Percentiles rank a stretch among this genome's conserved stretches.
Conservation (phyloP, 2,329 filamentous ascomycete species). For the Chaetomiaceae sp. region DNA sequence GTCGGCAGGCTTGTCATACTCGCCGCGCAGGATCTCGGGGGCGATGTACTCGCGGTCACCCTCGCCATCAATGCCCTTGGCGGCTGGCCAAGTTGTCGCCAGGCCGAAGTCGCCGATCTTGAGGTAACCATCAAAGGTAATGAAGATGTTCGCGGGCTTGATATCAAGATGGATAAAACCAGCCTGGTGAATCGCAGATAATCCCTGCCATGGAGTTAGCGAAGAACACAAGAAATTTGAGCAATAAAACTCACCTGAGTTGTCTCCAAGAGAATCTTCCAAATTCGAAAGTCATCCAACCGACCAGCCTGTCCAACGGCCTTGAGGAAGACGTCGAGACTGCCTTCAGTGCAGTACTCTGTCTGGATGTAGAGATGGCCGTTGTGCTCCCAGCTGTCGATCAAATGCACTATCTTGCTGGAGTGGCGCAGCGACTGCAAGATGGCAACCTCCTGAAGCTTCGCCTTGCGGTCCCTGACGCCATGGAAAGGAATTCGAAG, state of each 20-base stretch:
- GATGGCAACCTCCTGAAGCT: constrained; percentile 78
- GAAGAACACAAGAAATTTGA: constrained; percentile 5
- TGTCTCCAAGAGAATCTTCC: constrained; percentile 92
- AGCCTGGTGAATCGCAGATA: constrained; percentile 84
- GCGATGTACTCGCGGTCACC: constrained; percentile 96
- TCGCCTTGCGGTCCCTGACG: constrained; percentile 71
- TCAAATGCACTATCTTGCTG: constrained; percentile 80
- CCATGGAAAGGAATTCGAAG: constrained; percentile 76
- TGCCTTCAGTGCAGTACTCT: constrained; percentile 93
- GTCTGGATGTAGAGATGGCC: constrained; percentile 93
- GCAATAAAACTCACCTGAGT: constrained; percentile 58
- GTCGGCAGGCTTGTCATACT: constrained; percentile 86
- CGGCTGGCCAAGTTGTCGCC: constrained; percentile 73
- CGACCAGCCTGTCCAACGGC: constrained; percentile 77
- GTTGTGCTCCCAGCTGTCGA: constrained; percentile 84
- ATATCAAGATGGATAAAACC: constrained; percentile 83
- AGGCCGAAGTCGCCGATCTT: constrained; percentile 87
- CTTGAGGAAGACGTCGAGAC: constrained; percentile 79
- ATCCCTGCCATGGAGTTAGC: constrained; percentile 51
- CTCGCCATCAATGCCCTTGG: constrained; percentile 76
- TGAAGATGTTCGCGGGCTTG: constrained; percentile 80
- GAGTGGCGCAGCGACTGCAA: constrained; percentile 71
- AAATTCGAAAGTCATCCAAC: constrained; percentile 95
- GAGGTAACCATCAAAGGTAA: constrained; percentile 73
- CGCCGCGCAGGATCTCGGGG: constrained; percentile 82